Base-by-base conservation (phyloP, 176 grass and related monocot species). In the Tillandsia leiboldiana region DNA sequence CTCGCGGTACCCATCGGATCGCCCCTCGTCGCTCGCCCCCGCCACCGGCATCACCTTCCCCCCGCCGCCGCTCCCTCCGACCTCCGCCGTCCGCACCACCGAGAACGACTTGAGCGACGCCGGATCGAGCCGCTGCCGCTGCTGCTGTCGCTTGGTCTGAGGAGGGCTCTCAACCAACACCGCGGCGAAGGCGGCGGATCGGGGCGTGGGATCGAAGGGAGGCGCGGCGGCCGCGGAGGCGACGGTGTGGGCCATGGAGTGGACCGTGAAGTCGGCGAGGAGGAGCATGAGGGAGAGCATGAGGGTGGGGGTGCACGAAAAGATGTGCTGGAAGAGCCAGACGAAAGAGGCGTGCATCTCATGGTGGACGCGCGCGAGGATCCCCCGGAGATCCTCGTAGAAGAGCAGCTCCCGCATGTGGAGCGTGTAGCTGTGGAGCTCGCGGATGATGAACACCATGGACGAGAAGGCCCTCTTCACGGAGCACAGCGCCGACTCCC, bases 291-390 rank as follows among this genome's bases (percentile, higher is more conserved):
- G 13, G 48, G 82, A 93, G 72, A 99, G 80, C 95, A 99, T 99
- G 26, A 99, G 90, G 8, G 82, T 80, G 0, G 95, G 95, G 2
- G 95, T 93, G 70, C 95, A 71, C 26, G 90, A 70, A 75, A 99
- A 99, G 58, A 99, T 94, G 73, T 88, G 87, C 79, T 99, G 95
- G 84, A 99, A 99, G 49, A 99, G 87, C 95, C 95, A 99, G 27
- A 99, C 90, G 77, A 99, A 99, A 13, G 90, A 99, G 56, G 84
- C 82, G 66, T 90, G 82, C 84, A 99, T 94, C 79, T 99, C 95
- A 54, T 71, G 79, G 49, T 86, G 95, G 3, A 99, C 95, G 49
- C 77, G 73, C 6, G 56, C 54, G 2, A 93, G 69, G 47, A 94
- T 80, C 18, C 72, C 76, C 69, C 84, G 82, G 18, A 82, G 73